Base-by-base conservation (phyloP, 495 filamentous ascomycete species). In the Penicillium samsonianum region DNA sequence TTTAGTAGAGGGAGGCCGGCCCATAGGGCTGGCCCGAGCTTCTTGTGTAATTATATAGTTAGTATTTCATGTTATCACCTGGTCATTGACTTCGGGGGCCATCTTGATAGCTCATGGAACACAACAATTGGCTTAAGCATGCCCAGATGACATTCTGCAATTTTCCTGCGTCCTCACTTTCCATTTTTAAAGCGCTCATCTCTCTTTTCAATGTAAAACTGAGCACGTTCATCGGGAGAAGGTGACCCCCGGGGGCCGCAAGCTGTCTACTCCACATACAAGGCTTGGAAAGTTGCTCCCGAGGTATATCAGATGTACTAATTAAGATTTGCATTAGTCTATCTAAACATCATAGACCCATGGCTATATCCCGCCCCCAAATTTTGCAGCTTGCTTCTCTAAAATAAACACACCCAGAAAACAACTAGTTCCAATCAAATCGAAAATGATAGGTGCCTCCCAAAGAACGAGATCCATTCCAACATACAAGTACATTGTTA, bases 401-500 rank as follows among this genome's bases (percentile, higher is more conserved):
- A 38, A 38, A 38, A 14, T 12, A 14, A 35, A 37, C 33, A 16
- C 14, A 37, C 0, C 35, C 35, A 38, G n/a, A 38, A 38, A 38
- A 38, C 35, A 9, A n/a, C 12, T 23, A 11, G 12, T 45, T 22
- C 42, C 26, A 48, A n/a, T n/a, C 14, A 46, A 28, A 28, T 42
- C 19, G 12, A 19, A 47, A 11, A 1, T 20, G 45, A 19, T 16
- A 46, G 25, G 16, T 28, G 25, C n/a, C 14, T n/a, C n/a, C 23
- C 19, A 20, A 9, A 20, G n/a, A 17, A n/a, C 45, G 45, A 48
- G 10, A 31, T 33, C 45, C 45, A 33, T 30, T 48, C 33, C 16
- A 38, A 38, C 31, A 20, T 48, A 48, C 45, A 48, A 28, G 23
- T 38, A 38, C 35, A 38, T 33, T 52, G 38, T 14, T 42, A 53